Percentiles rank a stretch among this genome's conserved stretches.
phyloP scores from a whole-genome alignment of 2,329 filamentous ascomycete species.

The Fonsecaea erecta region DNA sequence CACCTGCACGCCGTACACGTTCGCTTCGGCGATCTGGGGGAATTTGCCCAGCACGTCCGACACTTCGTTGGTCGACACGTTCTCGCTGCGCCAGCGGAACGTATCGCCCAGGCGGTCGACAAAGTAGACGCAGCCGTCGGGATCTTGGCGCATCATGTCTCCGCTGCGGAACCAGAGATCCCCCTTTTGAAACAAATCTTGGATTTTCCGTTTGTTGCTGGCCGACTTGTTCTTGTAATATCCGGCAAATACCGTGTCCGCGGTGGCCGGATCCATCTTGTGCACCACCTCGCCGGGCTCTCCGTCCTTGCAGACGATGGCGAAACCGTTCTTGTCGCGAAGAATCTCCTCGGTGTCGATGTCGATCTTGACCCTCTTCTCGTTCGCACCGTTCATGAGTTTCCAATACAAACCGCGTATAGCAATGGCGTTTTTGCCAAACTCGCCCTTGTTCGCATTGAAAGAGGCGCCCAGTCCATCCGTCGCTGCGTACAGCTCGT shows the following conservation, averaged over 20 bases:
- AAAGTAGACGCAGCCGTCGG: constrained; percentile 76
- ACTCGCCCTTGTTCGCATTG: constrained; percentile 66
- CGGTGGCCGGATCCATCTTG: constrained; percentile 51
- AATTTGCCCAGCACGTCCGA: constrained; percentile 72
- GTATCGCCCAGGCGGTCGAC: constrained; percentile 67
- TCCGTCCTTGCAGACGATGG: constrained; percentile 63
- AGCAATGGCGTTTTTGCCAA: constrained; percentile 67
- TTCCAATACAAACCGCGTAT: constrained; percentile 70
- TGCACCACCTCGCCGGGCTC: constrained; percentile 78
- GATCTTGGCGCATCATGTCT: constrained; percentile 74
- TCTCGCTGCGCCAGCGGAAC: constrained; percentile 71
- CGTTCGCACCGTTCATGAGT: constrained; percentile 56
- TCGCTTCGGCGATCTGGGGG: constrained; percentile 71
- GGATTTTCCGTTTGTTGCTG: constrained; percentile 72
- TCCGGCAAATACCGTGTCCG: constrained; percentile 70
- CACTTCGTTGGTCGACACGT: constrained; percentile 81
- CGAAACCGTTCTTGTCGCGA: constrained; percentile 71
- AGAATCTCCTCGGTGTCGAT: constrained; percentile 68
- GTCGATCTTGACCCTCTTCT: constrained; percentile 71
- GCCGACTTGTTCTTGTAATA: constrained; percentile 78
- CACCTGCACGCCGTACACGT: constrained; percentile 81
- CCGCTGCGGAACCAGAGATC: constrained; percentile 85
- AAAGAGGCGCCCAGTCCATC: constrained; percentile 70
- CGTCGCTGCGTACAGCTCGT: constrained; percentile 78
- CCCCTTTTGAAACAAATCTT: constrained; percentile 73